phyloP scores from a whole-genome alignment of 495 filamentous ascomycete species.

The Cenococcum geophilum region DNA sequence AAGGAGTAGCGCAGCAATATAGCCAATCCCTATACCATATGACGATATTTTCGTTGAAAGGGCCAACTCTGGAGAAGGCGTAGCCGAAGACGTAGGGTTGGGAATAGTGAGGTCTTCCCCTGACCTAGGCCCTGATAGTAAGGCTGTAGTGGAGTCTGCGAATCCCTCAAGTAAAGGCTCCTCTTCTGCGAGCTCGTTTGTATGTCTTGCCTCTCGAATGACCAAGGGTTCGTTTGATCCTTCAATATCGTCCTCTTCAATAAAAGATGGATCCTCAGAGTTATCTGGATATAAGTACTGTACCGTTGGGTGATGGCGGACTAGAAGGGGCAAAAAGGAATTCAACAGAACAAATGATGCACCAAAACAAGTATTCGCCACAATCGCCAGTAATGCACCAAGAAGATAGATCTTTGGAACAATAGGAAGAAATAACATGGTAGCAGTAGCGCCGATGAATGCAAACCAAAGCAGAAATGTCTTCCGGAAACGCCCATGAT shows the following conservation, averaged over 20 bases:
- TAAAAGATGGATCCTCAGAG: constrained; percentile 16
- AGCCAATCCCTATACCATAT: constrained; percentile 42
- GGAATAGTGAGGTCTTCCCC: constrained; percentile 24
- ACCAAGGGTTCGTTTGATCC: constrained; percentile 11
- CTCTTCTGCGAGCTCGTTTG: constrained; percentile 20
- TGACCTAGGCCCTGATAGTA: constrained; percentile 23
- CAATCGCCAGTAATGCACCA: constrained; percentile 73
- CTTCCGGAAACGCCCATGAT: constrained; percentile 92
- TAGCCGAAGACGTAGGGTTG: constrained; percentile 17
- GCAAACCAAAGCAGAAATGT: constrained; percentile 76
- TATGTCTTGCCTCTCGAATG: constrained; percentile 13
- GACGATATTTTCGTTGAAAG: constrained; percentile 42
- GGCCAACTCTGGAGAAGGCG: constrained; percentile 33
- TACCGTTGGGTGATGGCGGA: constrained; percentile 40
- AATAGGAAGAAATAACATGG: constrained; percentile 84
- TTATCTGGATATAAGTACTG: constrained; percentile 15
- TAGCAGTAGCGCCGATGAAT: constrained; percentile 68
- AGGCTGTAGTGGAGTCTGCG: constrained; percentile 31
- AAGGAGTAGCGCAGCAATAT: constrained; percentile 39
- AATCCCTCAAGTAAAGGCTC: constrained; percentile 23
- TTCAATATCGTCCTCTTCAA: constrained; percentile 17
- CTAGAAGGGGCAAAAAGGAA: constrained; percentile 44
- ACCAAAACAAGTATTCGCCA: constrained; percentile 73
- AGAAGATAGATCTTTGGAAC: constrained; percentile 67
- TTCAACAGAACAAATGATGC: constrained; percentile 44